phyloP scores from a whole-genome alignment of 768 basidiomycete genomes.

The Amanita rubescens region DNA sequence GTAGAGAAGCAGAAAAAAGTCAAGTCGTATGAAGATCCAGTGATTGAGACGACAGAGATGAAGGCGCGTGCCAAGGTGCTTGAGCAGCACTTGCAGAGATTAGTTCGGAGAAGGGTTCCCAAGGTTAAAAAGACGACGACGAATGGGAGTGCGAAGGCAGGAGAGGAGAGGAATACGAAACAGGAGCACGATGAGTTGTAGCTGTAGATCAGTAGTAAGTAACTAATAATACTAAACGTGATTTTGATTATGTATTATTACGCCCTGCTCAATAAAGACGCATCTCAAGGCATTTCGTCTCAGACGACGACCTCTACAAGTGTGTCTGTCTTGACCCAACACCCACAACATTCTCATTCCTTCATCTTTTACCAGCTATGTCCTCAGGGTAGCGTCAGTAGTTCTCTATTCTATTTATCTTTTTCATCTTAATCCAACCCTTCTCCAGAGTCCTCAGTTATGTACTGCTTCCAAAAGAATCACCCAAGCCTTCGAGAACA shows the following conservation, averaged over 20 bases:
- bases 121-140: too few relatives aligned
- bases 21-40: too few relatives aligned
- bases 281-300: conserved; percentile 66
- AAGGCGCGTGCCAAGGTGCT: too few relatives aligned
- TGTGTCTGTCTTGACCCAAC: conserved; percentile 25
- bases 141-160: conserved; percentile 30
- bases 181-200: conserved; percentile 22
- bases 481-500: conserved; percentile 39
- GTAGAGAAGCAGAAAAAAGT: too few relatives aligned
- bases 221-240: too few relatives aligned
- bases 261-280: conserved; percentile 36
- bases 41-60: too few relatives aligned
- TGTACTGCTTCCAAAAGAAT: conserved; percentile 55
- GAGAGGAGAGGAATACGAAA: conserved; percentile 9
- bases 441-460: conserved; percentile 59
- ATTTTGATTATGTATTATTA: not conserved
- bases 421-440: conserved; percentile 9
- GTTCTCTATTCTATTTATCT: conserved; percentile 7
- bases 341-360: conserved; percentile 8
- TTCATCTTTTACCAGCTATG: conserved; percentile 47
- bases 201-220: too few relatives aligned
- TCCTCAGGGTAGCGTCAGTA: conserved; percentile 77
- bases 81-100: too few relatives aligned
- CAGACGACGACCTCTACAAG: conserved; percentile 86
- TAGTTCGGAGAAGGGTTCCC: too few relatives aligned